These are phyloP conservation scores for Coniochaeta sp. DNA, from an alignment of 2,329 filamentous ascomycete species.

Conservation along the genomic window DNA sequence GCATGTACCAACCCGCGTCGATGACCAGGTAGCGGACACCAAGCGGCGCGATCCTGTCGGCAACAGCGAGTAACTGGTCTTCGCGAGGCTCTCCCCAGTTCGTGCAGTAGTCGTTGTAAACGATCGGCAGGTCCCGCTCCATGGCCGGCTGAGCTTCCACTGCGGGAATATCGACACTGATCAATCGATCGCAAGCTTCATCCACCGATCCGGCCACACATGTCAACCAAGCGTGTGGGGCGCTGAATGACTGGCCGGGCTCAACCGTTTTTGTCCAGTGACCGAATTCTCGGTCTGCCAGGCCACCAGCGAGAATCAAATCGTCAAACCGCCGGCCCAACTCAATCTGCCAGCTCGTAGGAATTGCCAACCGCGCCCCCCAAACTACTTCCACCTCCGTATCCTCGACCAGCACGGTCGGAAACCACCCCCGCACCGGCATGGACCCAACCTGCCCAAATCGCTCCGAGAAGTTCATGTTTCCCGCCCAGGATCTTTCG, in stretches of 20 bases:
- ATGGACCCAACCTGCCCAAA: conserved; percentile 4
- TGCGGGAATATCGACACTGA: conserved; percentile 4
- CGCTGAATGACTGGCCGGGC: conserved; percentile 1
- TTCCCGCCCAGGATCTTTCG: conserved; percentile 2
- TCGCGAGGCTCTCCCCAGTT: conserved; percentile 1
- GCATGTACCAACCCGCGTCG: conserved; percentile 5
- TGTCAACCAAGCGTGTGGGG: conserved; percentile 2
- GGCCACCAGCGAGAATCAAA: conserved; percentile 1
- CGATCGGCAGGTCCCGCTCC: conserved; percentile 2
- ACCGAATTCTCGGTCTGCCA: conserved; percentile 3
- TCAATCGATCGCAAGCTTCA: conserved; percentile 1
- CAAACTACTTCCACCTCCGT: conserved; percentile 1
- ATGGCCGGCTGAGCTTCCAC: conserved; percentile 1
- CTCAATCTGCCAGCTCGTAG: conserved; percentile 4
- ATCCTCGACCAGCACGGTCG: conserved; percentile 3
- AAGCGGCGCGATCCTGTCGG: conserved; percentile 4
- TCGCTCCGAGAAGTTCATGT: conserved; percentile 3
- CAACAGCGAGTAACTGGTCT: conserved; percentile 3
- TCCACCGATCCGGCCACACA: conserved; percentile 2
- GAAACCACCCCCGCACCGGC: conserved; percentile 4
- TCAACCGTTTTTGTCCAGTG: conserved; percentile 3
- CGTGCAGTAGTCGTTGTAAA: conserved; percentile 4
- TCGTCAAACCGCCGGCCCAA: conserved; percentile 1
- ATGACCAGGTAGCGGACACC: conserved; percentile 2
- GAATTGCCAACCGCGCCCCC: conserved; percentile 1